Evolutionary conservation across 176 grass and related monocot genomes (phyloP).

Genomic region (Aegilops umbellulata): DNA sequence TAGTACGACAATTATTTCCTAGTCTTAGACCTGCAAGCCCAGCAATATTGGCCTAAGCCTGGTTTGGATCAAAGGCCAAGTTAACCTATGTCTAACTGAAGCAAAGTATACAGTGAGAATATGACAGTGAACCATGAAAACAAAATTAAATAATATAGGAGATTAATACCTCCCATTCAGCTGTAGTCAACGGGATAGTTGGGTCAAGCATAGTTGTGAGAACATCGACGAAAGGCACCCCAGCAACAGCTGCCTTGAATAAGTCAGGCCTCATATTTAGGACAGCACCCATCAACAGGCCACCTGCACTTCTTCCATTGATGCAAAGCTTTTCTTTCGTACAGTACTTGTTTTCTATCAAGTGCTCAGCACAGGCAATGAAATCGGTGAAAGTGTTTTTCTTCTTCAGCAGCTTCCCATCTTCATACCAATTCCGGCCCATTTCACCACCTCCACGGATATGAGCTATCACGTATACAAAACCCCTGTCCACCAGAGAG

Average conservation of each 20-base stretch:
- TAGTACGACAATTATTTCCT: neutral
- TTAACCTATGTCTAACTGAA: neutral
- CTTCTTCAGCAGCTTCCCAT: conserved; percentile 82
- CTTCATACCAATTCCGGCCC: conserved; percentile 89
- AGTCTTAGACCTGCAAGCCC: neutral
- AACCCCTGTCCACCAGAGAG: conserved; percentile 82
- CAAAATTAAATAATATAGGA: neutral
- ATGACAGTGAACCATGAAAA: neutral
- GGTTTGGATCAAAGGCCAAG: neutral
- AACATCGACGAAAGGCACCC: conserved; percentile 89
- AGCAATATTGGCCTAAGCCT: neutral
- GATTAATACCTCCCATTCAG: conserved; percentile 83
- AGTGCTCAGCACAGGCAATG: conserved; percentile 74
- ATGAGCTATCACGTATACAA: conserved; percentile 87
- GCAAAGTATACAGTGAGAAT: neutral
- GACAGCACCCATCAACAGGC: conserved; percentile 67
- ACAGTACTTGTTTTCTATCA: conserved; percentile 81
- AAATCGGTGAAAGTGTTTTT: conserved; percentile 97
- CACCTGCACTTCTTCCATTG: conserved; percentile 87
- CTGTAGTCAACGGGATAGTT: conserved; percentile 79
- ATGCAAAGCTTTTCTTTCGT: conserved; percentile 81
- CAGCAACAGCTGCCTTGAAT: conserved; percentile 72
- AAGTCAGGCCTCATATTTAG: conserved; percentile 94
- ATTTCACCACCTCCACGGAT: conserved; percentile 95
- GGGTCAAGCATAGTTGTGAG: conserved; percentile 93